These are phyloP conservation scores for Saccharomycopsis synnaedendra DNA, from an alignment of 805 yeast genomes.

Conservation along the genomic window DNA sequence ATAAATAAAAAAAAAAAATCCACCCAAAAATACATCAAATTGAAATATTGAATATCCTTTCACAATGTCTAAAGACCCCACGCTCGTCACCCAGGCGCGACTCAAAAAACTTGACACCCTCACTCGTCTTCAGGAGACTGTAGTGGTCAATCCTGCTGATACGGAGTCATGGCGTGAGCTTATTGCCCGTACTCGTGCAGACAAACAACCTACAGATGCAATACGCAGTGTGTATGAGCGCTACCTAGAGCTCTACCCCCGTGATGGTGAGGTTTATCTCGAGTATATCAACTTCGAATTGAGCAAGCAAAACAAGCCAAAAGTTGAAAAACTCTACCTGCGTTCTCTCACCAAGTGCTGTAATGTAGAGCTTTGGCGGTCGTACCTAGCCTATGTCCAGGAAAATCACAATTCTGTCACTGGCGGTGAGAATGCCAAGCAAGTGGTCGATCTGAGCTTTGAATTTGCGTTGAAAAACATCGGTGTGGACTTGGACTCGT, in stretches of 20 bases:
- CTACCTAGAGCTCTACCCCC: constrained; percentile 55
- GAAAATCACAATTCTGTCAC: constrained; percentile 54
- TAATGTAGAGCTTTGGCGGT: constrained; percentile 60
- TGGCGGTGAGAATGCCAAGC: constrained; percentile 73
- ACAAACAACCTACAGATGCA: constrained; percentile 37
- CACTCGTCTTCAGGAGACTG: constrained; percentile 46
- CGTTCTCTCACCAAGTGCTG: constrained; percentile 50
- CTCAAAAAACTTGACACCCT: constrained; percentile 21
- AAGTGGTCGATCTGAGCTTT: constrained; percentile 66
- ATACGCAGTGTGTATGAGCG: constrained; percentile 47
- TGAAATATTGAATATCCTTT: neutral
- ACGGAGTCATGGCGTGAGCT: constrained; percentile 45
- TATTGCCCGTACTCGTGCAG: constrained; percentile 34
- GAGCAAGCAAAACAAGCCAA: constrained; percentile 50
- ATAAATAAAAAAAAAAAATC: too few species aligned
- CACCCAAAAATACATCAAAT: too few species aligned
- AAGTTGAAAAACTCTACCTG: constrained; percentile 56
- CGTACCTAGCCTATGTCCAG: constrained; percentile 69
- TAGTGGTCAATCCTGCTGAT: constrained; percentile 42
- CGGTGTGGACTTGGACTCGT: constrained; percentile 66
- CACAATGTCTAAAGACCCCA: neutral
- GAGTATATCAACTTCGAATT: constrained; percentile 52
- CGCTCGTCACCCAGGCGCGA: neutral
- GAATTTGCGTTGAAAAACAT: constrained; percentile 71
- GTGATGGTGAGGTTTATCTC: constrained; percentile 65